Conservation (phyloP, 2,329 filamentous ascomycete species). For the Fusarium nelsonii region DNA sequence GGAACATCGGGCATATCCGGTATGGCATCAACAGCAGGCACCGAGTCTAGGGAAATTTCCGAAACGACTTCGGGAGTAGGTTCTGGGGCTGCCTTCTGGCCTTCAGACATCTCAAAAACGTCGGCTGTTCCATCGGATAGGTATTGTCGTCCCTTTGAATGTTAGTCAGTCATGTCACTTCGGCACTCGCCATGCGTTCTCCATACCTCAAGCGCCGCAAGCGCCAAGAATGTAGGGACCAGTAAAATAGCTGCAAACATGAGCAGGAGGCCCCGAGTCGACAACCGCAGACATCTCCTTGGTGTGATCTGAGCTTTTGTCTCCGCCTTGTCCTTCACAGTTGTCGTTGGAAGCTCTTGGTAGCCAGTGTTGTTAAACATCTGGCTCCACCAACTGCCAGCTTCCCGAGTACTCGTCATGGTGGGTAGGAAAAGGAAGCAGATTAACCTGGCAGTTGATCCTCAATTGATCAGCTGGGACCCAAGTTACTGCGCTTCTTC, state of each 20-base stretch:
- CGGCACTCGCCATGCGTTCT: no score
- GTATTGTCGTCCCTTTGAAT: constrained; percentile 15
- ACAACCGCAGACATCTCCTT: constrained; percentile 14
- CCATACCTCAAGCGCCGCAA: constrained; percentile 25
- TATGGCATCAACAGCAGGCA: background rate
- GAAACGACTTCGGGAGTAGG: background rate
- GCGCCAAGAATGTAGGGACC: constrained; percentile 16
- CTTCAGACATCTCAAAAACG: constrained; percentile 14
- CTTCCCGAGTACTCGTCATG: constrained; percentile 5
- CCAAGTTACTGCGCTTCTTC: background rate
- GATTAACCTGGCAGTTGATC: constrained; percentile 3
- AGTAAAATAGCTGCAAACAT: constrained; percentile 13
- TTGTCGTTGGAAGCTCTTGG: constrained; percentile 22
- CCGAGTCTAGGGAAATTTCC: background rate
- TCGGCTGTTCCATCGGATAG: constrained; percentile 30
- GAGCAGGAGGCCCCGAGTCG: constrained; percentile 6
- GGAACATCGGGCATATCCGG: background rate
- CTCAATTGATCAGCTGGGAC: constrained; percentile 1
- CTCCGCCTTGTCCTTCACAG: constrained; percentile 24
- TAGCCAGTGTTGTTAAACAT: constrained; percentile 25
- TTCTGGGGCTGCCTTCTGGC: background rate
- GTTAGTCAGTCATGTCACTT: background rate
- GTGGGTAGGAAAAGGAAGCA: constrained; percentile 12
- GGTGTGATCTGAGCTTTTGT: constrained; percentile 9
- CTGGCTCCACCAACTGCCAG: constrained; percentile 21